Conservation (phyloP, 768 basidiomycete genomes). For the Russula griseocarnosa region DNA sequence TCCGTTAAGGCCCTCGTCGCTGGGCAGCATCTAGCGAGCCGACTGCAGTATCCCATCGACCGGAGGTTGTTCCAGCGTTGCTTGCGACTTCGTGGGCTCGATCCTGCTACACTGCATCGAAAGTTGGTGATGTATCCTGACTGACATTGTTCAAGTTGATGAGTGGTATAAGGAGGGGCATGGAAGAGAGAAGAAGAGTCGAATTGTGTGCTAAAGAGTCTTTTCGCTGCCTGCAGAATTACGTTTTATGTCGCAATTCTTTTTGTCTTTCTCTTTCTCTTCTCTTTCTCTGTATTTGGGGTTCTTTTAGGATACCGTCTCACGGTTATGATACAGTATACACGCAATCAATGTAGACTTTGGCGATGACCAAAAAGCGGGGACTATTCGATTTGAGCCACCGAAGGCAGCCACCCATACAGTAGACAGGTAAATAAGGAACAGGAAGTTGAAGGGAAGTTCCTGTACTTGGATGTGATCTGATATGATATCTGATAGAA, state of each 20-base stretch:
- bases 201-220: neutral
- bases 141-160: neutral
- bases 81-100: conserved; percentile 63
- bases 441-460: neutral
- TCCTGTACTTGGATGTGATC: neutral
- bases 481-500: neutral
- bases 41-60: conserved; percentile 64
- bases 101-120: conserved; percentile 51
- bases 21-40: conserved; percentile 77
- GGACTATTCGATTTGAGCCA: neutral
- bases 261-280: neutral
- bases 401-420: neutral
- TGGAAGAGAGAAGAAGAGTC: neutral
- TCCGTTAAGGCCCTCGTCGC: conserved; percentile 78
- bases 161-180: too few species aligned
- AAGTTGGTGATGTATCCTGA: conserved; percentile 39
- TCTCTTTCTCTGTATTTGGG: conserved; percentile 8
- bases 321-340: neutral
- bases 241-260: conserved; percentile 15
- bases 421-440: too few species aligned
- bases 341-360: conserved; percentile 11
- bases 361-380: neutral
- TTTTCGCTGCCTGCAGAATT: conserved; percentile 2
- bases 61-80: conserved; percentile 75
- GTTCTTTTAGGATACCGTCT: conserved; percentile 7